Evolutionary conservation across 2,329 filamentous ascomycete species (phyloP), one percentile per base, ranked within the genome.

Genomic region (Scolecobasidium constrictum): DNA sequence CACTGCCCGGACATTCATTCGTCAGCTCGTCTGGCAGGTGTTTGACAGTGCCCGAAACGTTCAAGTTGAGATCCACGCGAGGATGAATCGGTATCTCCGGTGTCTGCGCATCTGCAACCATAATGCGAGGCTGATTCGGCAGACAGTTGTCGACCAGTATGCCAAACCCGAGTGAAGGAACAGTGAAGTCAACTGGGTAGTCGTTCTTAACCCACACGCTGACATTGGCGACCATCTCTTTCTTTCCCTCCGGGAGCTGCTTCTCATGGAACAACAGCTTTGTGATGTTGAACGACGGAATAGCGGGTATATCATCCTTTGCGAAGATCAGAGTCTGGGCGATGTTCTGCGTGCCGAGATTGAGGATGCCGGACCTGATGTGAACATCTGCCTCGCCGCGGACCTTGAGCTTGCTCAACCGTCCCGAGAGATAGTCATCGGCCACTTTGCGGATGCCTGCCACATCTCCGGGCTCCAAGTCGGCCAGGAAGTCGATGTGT

Each of bases 341-440:
- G 46, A 98, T 65, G 20, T 70, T 65, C 58, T 94, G 86, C 42
- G 76, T 81, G 49, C 90, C 88, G 17, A 96, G 69, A 35, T 76
- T 75, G 47, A 96, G 66, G 39, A 94, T 63, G 18, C 92, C 90
- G 37, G 87, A 84, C 58, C 79, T 86, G 44, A 96, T 63, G 22
- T 72, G 71, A 28, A 96, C 68, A 31, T 80, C 67, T 19, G 86
- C 81, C 54, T 81, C 82, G 35, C 83, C 90, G 43, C 79, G 71
- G 12, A 96, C 67, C 47, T 74, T 77, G 45, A 98, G 64, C 44
- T 73, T 69, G 9, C 78, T 73, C 45, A 96, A 67, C 42, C 77
- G 80, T 31, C 88, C 87, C 42, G 84, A 78, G 47, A 98, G 66
- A 80, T 86, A 96, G 59, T 94, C 83, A 58, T 92, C 86, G 37